These are phyloP conservation scores for Akanthomyces lecanii DNA, from an alignment of 2,329 filamentous ascomycete species.

Conservation along the genomic window DNA sequence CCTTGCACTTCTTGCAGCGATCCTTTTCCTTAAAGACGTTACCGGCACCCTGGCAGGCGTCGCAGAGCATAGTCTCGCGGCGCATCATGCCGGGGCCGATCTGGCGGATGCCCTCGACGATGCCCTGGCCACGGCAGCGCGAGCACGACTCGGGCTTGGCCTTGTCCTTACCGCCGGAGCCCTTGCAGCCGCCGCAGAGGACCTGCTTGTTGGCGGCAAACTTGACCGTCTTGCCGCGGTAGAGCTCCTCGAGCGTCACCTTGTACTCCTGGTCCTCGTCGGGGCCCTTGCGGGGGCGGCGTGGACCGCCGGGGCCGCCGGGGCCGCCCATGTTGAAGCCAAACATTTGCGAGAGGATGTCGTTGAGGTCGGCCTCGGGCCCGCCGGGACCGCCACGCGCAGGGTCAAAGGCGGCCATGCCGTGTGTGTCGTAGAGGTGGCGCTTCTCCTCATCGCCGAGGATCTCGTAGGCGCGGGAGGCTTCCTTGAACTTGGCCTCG, in stretches of 20 bases:
- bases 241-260: constrained; percentile 88
- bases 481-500: constrained; percentile 87
- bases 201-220: constrained; percentile 95
- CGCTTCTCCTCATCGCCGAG: constrained; percentile 94
- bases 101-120: constrained; percentile 72
- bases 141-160: constrained; percentile 80
- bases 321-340: constrained; percentile 63
- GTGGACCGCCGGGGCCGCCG: constrained; percentile 48
- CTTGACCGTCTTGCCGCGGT: constrained; percentile 97
- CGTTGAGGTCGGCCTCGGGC: constrained; percentile 79
- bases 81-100: constrained; percentile 84
- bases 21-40: constrained; percentile 92
- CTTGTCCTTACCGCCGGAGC: constrained; percentile 85
- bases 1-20: constrained; percentile 98
- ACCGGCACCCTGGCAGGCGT: constrained; percentile 79
- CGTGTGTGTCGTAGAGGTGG: constrained; percentile 84
- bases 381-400: constrained; percentile 62
- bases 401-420: constrained; percentile 92
- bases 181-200: constrained; percentile 82
- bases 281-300: constrained; percentile 64
- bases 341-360: constrained; percentile 92
- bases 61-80: constrained; percentile 73
- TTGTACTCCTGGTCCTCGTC: constrained; percentile 90
- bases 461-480: constrained; percentile 95
- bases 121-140: constrained; percentile 76